Evolutionary conservation across 2,329 filamentous ascomycete genomes (phyloP).

Genomic region (Neopestalotiopsis sp.): DNA sequence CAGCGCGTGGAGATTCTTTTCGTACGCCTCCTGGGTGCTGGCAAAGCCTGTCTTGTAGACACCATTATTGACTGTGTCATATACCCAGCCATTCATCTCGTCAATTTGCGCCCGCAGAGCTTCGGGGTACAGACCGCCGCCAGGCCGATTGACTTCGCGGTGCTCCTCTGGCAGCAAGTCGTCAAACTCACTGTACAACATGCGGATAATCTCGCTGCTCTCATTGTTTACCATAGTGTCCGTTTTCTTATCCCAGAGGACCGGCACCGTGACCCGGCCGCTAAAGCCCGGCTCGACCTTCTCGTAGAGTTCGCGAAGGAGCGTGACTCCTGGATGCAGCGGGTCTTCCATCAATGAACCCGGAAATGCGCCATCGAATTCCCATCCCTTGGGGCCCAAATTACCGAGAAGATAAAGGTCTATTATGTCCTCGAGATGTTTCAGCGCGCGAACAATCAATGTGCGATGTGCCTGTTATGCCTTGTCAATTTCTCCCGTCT

Average conservation of each 20-base stretch:
- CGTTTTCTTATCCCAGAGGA: conserved; percentile 72
- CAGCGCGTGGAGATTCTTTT: conserved; percentile 62
- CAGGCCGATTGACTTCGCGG: conserved; percentile 55
- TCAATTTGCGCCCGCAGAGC: conserved; percentile 64
- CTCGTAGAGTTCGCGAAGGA: conserved; percentile 75
- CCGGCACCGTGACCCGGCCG: conserved; percentile 77
- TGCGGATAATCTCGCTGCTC: conserved; percentile 82
- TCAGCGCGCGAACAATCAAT: conserved; percentile 74
- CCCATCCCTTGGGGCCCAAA: conserved; percentile 66
- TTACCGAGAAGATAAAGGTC: conserved; percentile 68
- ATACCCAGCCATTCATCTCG: conserved; percentile 71
- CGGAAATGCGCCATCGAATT: conserved; percentile 47
- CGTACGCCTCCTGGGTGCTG: conserved; percentile 68
- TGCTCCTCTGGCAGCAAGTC: conserved; percentile 57
- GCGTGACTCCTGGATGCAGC: conserved; percentile 65
- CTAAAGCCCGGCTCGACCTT: conserved; percentile 69
- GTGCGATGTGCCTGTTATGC: conserved; percentile 68
- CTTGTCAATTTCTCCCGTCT: background rate
- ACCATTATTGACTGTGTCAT: conserved; percentile 56
- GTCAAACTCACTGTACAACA: conserved; percentile 80
- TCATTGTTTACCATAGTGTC: conserved; percentile 83
- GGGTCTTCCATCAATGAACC: conserved; percentile 60
- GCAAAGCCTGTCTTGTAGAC: conserved; percentile 69
- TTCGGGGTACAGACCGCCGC: conserved; percentile 63
- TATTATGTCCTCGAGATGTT: conserved; percentile 74